These are phyloP conservation scores for Tillandsia fasciculata DNA, from an alignment of 176 grass and related monocot genomes.

Conservation along the genomic window DNA sequence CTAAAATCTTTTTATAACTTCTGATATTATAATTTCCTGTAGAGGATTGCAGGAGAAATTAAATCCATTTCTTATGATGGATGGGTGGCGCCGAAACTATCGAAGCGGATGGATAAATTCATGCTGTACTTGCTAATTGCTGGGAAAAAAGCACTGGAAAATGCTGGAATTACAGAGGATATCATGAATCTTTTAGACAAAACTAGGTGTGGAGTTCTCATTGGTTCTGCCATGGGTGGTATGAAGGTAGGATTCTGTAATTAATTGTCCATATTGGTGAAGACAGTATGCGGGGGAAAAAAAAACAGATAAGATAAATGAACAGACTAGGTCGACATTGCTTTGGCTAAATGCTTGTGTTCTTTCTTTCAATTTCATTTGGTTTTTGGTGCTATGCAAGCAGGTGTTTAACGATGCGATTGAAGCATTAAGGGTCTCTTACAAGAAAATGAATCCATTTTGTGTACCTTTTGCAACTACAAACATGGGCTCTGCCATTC, in stretches of 20 bases:
- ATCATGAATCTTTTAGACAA: constrained; percentile 75
- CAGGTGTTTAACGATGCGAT: constrained; percentile 97
- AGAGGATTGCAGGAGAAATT: too few species aligned
- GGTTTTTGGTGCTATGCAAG: constrained; percentile 18
- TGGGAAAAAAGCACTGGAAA: constrained; percentile 86
- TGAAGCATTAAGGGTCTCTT: constrained; percentile 93
- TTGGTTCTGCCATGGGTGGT: constrained; percentile 99
- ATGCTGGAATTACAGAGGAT: constrained; percentile 86
- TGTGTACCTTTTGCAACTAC: constrained; percentile 99
- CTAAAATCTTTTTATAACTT: too few species aligned
- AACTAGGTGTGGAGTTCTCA: constrained; percentile 86
- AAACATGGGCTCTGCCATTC: constrained; percentile 99
- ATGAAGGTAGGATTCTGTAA: constrained; percentile 57
- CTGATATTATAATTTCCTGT: too few species aligned
- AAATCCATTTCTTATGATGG: constrained; percentile 68
- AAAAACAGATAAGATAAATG: not conserved
- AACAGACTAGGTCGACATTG: not conserved
- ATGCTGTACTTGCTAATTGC: constrained; percentile 96
- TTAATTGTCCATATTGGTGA: not conserved
- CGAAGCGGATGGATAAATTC: constrained; percentile 95
- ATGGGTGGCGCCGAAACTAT: constrained; percentile 82
- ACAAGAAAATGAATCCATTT: constrained; percentile 99
- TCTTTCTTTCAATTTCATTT: constrained; percentile 13
- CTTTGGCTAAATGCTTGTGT: constrained; percentile 7
- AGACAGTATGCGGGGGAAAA: not conserved